Percentiles rank a stretch among this genome's conserved stretches.
phyloP scores from a whole-genome alignment of 805 yeast species.

The Candida rishiriensis region DNA sequence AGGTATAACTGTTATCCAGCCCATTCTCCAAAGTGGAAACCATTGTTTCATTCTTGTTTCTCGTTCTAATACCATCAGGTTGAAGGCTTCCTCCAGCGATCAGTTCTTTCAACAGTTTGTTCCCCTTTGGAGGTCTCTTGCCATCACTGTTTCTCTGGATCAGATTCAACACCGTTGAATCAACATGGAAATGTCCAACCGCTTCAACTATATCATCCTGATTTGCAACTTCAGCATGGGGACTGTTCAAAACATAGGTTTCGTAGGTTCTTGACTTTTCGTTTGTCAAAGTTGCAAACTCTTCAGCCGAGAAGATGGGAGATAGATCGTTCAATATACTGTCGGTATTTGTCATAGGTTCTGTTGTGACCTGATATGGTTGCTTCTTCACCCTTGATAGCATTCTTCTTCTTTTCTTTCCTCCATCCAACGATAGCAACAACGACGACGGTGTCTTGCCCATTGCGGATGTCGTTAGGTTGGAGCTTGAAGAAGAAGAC shows the following conservation, averaged over 20 bases:
- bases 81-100: slow-evolving; percentile 1
- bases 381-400: slow-evolving; percentile 9
- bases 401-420: not conserved
- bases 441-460: not conserved
- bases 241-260: slow-evolving; percentile 20
- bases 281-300: slow-evolving; percentile 28
- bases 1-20: no score
- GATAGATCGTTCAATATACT: slow-evolving; percentile 28
- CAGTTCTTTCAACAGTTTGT: slow-evolving; percentile 9
- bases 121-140: slow-evolving; percentile 4
- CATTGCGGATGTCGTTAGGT: not conserved
- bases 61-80: slow-evolving; percentile 1
- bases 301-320: slow-evolving; percentile 29
- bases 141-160: slow-evolving; percentile 7
- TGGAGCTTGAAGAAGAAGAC: slow-evolving; percentile 10
- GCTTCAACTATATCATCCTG: slow-evolving; percentile 17
- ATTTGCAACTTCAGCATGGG: slow-evolving; percentile 13
- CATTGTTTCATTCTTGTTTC: slow-evolving; percentile 3
- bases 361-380: no score
- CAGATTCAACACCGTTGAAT: slow-evolving; percentile 4
- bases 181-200: slow-evolving; percentile 12
- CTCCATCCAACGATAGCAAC: not conserved
- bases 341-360: not conserved
- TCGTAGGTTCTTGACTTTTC: slow-evolving; percentile 24
- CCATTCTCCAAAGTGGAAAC: slow-evolving; percentile 1